Conservation (phyloP, 306 rosid species). For the Trifolium repens region DNA sequence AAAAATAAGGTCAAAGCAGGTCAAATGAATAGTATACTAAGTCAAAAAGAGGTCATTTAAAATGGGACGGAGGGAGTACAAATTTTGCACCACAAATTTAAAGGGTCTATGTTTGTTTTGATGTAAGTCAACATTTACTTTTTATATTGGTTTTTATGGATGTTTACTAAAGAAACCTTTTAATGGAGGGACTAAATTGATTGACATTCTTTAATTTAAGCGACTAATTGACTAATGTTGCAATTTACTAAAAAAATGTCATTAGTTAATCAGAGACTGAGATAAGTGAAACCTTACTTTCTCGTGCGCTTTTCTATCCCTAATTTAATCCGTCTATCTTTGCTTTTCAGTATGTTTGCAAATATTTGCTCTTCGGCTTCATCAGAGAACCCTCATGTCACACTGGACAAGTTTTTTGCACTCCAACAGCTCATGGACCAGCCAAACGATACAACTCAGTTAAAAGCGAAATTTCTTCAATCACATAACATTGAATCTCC, state of each 20-base stretch:
- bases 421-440: slow-evolving; percentile 73
- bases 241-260: not conserved
- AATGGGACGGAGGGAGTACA: too few species aligned
- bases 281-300: not conserved
- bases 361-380: slow-evolving; percentile 71
- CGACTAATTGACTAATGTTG: too few species aligned
- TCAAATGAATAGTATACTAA: too few species aligned
- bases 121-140: too few species aligned
- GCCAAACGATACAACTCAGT: slow-evolving; percentile 48
- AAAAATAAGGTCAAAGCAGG: too few species aligned
- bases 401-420: slow-evolving; percentile 71
- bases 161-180: too few species aligned
- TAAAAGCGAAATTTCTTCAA: slow-evolving; percentile 57
- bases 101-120: not conserved
- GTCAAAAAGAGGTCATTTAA: too few species aligned
- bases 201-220: too few species aligned
- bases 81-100: not conserved
- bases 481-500: slow-evolving; percentile 46
- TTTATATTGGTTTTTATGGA: too few species aligned
- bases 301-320: not conserved
- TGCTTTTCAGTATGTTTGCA: slow-evolving; percentile 66
- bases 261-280: not conserved
- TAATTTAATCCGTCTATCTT: slow-evolving; percentile 6
- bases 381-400: slow-evolving; percentile 73
- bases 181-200: too few species aligned